phyloP scores from a whole-genome alignment of 2,329 filamentous ascomycete genomes.

The Penicillium concentricum region DNA sequence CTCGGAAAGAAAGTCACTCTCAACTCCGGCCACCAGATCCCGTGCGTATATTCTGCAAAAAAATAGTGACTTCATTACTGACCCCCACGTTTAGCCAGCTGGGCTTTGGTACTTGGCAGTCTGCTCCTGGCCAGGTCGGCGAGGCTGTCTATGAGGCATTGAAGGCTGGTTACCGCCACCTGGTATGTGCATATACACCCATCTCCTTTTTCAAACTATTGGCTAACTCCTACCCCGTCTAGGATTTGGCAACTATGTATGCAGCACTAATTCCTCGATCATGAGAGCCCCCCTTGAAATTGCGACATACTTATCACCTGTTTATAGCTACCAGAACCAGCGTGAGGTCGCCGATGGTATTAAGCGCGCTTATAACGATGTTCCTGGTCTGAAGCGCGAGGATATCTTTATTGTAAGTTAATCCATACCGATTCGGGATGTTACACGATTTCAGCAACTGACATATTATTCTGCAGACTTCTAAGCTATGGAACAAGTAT shows the following conservation, averaged over 20 bases:
- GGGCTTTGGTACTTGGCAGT: constrained; percentile 44
- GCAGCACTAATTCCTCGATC: neutral
- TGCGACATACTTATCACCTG: neutral
- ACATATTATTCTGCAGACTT: constrained; percentile 40
- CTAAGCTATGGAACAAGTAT: constrained; percentile 59
- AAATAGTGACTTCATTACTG: neutral
- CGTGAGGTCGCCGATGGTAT: constrained; percentile 36
- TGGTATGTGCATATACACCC: constrained; percentile 26
- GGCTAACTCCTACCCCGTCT: constrained; percentile 15
- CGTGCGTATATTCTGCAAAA: constrained; percentile 27
- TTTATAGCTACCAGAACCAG: constrained; percentile 39
- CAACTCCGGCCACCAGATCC: constrained; percentile 40
- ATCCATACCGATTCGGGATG: neutral
- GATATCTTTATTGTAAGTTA: constrained; percentile 41
- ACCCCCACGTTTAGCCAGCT: constrained; percentile 29
- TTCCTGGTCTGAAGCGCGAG: constrained; percentile 43
- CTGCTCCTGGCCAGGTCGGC: constrained; percentile 40
- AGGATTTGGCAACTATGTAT: constrained; percentile 43
- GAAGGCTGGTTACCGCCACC: constrained; percentile 42
- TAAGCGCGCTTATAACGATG: constrained; percentile 36
- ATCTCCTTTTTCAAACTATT: neutral
- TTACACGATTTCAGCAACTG: neutral
- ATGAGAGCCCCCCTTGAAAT: neutral
- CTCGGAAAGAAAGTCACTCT: constrained; percentile 41
- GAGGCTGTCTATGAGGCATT: constrained; percentile 41